Percentiles rank a stretch among this genome's conserved stretches.
Conservation (phyloP, 257 asterid species). For the Petunia secreta region DNA sequence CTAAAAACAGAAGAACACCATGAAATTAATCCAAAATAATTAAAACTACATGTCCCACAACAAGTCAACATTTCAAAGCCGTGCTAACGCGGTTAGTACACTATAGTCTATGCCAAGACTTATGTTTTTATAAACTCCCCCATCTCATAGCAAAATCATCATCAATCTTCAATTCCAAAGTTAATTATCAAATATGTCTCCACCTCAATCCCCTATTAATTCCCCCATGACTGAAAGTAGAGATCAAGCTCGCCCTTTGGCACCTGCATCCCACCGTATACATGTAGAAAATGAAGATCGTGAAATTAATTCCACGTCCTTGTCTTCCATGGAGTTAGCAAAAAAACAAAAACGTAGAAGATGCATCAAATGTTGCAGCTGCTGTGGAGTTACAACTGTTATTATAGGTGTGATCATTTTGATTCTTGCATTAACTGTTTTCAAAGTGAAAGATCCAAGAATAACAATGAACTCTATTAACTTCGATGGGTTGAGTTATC, state of each 20-base stretch:
- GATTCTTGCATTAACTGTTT: slow-evolving; percentile 38
- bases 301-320: not conserved
- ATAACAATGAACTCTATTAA: slow-evolving; percentile 29
- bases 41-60: not conserved
- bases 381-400: slow-evolving; percentile 29
- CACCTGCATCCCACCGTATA: slow-evolving; percentile 18
- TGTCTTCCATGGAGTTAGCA: not conserved
- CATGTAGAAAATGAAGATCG: not conserved
- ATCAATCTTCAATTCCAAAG: not conserved
- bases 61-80: not conserved
- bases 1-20: not conserved
- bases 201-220: slow-evolving; percentile 21
- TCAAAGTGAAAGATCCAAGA: slow-evolving; percentile 36
- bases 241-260: slow-evolving; percentile 24
- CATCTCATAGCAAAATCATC: not conserved
- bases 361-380: slow-evolving; percentile 41
- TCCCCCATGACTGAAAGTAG: not conserved
- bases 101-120: slow-evolving; percentile 1
- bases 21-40: not conserved
- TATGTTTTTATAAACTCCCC: not conserved
- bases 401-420: slow-evolving; percentile 24
- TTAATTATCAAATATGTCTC: slow-evolving; percentile 12
- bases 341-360: slow-evolving; percentile 28
- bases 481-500: slow-evolving; percentile 31
- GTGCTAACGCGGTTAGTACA: slow-evolving; percentile 9